Evolutionary conservation across 495 filamentous ascomycete species (phyloP).

Genomic region (Hypomontagnella monticulosa): DNA sequence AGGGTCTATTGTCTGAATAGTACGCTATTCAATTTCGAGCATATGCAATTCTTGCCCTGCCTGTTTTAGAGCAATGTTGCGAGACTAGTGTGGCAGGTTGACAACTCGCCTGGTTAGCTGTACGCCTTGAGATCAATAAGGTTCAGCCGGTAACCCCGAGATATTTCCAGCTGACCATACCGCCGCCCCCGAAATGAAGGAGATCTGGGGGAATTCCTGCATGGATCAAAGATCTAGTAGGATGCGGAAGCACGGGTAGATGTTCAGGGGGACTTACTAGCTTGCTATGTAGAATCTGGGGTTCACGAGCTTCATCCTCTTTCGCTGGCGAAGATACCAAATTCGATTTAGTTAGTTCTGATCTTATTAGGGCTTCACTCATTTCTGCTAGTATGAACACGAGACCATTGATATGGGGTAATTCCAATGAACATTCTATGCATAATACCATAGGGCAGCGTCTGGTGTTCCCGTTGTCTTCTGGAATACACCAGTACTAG

Average conservation of each 20-base stretch:
- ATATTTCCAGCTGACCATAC: conserved; percentile 31
- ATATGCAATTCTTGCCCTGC: too few species aligned
- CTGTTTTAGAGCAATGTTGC: too few species aligned
- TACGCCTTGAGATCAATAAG: too few species aligned
- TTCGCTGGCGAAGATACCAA: too few species aligned
- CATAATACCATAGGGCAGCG: too few species aligned
- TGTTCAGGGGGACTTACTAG: conserved; percentile 3
- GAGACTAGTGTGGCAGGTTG: too few species aligned
- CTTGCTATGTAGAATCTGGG: conserved; percentile 15
- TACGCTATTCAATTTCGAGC: too few species aligned
- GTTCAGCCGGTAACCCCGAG: conserved; percentile 4
- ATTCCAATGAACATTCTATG: too few species aligned
- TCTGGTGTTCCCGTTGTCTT: too few species aligned
- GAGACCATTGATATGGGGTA: too few species aligned
- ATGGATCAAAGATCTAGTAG: conserved; percentile 12
- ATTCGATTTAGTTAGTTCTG: neutral
- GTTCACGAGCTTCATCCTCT: neutral
- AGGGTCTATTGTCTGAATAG: too few species aligned
- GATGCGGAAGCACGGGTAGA: conserved; percentile 10
- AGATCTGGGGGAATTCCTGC: neutral
- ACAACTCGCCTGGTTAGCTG: too few species aligned
- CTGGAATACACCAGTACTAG: neutral
- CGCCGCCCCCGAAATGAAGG: conserved; percentile 14
- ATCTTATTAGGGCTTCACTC: neutral
- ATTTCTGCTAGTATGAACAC: neutral